Evolutionary conservation across 2,329 filamentous ascomycete genomes (phyloP).

Genomic region (Eutypella sp.): DNA sequence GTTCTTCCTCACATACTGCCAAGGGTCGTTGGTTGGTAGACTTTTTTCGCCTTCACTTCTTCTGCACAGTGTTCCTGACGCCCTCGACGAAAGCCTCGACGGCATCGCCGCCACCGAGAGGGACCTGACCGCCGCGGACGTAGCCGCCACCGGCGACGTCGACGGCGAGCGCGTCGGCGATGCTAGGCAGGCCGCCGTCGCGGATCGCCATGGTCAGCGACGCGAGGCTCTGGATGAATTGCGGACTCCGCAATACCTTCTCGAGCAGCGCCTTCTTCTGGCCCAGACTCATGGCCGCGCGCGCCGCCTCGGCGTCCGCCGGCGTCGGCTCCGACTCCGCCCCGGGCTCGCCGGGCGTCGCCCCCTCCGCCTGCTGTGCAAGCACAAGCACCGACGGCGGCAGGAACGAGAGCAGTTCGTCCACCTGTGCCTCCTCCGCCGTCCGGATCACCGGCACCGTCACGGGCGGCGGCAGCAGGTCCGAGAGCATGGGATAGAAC

Average conservation of each 20-base stretch:
- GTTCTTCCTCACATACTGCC: background rate
- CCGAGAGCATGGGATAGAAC: slow-evolving; percentile 76
- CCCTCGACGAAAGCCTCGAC: slow-evolving; percentile 89
- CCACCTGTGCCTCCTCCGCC: slow-evolving; percentile 60
- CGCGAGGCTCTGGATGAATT: slow-evolving; percentile 81
- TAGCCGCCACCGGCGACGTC: slow-evolving; percentile 81
- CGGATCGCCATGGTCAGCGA: slow-evolving; percentile 83
- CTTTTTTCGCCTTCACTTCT: slow-evolving; percentile 33
- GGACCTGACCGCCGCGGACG: slow-evolving; percentile 71
- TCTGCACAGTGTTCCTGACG: slow-evolving; percentile 72
- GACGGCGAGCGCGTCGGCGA: slow-evolving; percentile 80
- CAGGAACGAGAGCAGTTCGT: slow-evolving; percentile 71
- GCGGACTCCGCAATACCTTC: slow-evolving; percentile 80
- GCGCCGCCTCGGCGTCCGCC: slow-evolving; percentile 65
- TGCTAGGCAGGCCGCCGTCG: slow-evolving; percentile 84
- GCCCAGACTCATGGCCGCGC: slow-evolving; percentile 63
- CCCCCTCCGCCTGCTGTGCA: slow-evolving; percentile 62
- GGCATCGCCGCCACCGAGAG: slow-evolving; percentile 80
- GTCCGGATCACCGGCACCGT: slow-evolving; percentile 72
- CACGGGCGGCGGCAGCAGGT: slow-evolving; percentile 72
- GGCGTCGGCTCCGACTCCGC: slow-evolving; percentile 66
- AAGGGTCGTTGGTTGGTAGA: slow-evolving; percentile 10
- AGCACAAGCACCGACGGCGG: slow-evolving; percentile 75
- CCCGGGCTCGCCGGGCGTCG: slow-evolving; percentile 47
- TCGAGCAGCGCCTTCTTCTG: slow-evolving; percentile 79